These are phyloP conservation scores for Macrophomina tecta DNA, from an alignment of 2,329 filamentous ascomycete genomes.

Conservation along the genomic window DNA sequence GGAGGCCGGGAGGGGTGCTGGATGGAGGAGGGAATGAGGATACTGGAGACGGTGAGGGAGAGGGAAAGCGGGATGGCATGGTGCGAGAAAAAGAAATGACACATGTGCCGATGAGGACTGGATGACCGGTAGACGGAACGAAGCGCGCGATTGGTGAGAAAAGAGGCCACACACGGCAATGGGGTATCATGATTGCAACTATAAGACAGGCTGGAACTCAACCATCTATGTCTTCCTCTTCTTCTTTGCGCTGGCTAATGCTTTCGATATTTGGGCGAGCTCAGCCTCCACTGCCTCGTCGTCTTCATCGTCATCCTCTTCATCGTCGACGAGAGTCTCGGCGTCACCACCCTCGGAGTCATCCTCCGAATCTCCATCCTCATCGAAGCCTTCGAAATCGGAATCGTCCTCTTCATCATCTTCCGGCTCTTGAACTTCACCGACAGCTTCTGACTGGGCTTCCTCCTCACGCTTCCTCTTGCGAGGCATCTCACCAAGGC, in stretches of 20 bases:
- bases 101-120: not conserved
- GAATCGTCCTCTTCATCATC: slow-evolving; percentile 34
- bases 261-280: slow-evolving; percentile 43
- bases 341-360: slow-evolving; percentile 36
- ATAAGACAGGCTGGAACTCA: not conserved
- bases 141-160: no score
- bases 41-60: slow-evolving; percentile 43
- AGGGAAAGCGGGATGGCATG: not conserved
- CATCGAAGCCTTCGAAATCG: slow-evolving; percentile 30
- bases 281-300: slow-evolving; percentile 43
- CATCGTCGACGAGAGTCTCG: slow-evolving; percentile 33
- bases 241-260: slow-evolving; percentile 42
- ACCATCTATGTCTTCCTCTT: slow-evolving; percentile 21
- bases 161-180: not conserved
- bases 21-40: slow-evolving; percentile 44
- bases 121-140: no score
- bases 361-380: slow-evolving; percentile 29
- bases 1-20: slow-evolving; percentile 61
- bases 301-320: slow-evolving; percentile 28
- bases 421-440: slow-evolving; percentile 45
- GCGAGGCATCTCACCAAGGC: slow-evolving; percentile 77
- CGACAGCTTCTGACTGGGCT: slow-evolving; percentile 48
- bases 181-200: slow-evolving; percentile 23
- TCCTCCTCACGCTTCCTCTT: slow-evolving; percentile 68
- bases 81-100: not conserved